phyloP scores from a whole-genome alignment of 495 filamentous ascomycete species.

The Podospora fimiseda region DNA sequence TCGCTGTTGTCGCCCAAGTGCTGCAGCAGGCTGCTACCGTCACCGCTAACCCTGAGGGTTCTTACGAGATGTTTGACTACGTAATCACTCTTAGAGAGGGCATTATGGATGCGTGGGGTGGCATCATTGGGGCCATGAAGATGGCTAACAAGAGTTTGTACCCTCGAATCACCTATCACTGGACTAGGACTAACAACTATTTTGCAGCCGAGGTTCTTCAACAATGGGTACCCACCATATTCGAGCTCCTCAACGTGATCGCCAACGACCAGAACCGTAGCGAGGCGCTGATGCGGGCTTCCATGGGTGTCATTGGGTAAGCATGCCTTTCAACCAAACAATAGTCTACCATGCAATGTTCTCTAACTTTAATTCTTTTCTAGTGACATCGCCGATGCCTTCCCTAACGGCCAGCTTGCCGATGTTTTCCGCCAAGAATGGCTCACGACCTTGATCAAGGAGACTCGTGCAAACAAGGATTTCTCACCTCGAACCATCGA shows the following conservation, averaged over 20 bases:
- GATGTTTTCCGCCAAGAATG: slow-evolving; percentile 84
- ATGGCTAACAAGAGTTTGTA: slow-evolving; percentile 58
- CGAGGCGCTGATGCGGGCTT: slow-evolving; percentile 81
- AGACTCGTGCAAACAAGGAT: slow-evolving; percentile 77
- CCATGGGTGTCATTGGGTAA: slow-evolving; percentile 96
- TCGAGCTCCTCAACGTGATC: slow-evolving; percentile 77
- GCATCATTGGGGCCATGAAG: slow-evolving; percentile 91
- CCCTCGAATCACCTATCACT: neutral
- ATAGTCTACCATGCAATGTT: neutral
- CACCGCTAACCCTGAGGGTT: slow-evolving; percentile 59
- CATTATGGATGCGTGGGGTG: slow-evolving; percentile 98
- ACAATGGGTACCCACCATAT: slow-evolving; percentile 79
- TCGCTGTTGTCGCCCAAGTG: slow-evolving; percentile 85
- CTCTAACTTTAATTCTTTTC: too few relatives aligned
- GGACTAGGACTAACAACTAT: slow-evolving; percentile 15
- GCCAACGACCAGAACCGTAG: slow-evolving; percentile 77
- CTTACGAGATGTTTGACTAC: slow-evolving; percentile 92
- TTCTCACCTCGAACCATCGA: slow-evolving; percentile 78
- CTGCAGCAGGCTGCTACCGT: slow-evolving; percentile 87
- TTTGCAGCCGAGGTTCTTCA: slow-evolving; percentile 58
- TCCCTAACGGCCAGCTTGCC: slow-evolving; percentile 80
- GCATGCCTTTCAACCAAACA: slow-evolving; percentile 20
- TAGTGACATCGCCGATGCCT: slow-evolving; percentile 90
- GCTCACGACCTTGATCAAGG: slow-evolving; percentile 79
- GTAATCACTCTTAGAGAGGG: slow-evolving; percentile 89